Percentiles rank a stretch among this genome's conserved stretches.
These are phyloP conservation scores for Alternaria dauci DNA, from an alignment of 2,329 filamentous ascomycete species.

Conservation along the genomic window DNA sequence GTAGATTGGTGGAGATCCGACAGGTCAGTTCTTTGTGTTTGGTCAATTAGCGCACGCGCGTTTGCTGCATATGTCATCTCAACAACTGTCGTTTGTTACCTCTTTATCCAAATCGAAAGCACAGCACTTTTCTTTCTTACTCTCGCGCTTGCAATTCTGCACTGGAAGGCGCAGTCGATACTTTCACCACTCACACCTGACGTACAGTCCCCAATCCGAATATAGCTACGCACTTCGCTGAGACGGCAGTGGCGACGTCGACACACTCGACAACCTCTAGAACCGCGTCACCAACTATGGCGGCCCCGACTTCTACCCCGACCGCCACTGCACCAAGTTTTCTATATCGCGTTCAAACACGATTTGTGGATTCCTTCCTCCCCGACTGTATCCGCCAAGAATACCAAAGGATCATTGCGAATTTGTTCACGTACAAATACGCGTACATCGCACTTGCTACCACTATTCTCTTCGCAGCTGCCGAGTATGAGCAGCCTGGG, in stretches of 20 bases:
- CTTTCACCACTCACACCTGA: background rate
- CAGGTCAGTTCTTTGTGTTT: background rate
- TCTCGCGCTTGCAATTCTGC: background rate
- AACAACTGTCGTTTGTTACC: background rate
- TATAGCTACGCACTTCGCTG: background rate
- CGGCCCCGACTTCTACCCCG: background rate
- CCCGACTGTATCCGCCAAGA: constrained; percentile 7
- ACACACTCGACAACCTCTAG: background rate
- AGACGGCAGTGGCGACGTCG: background rate
- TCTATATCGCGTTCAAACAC: background rate
- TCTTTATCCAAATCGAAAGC: background rate
- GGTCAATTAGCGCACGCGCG: background rate
- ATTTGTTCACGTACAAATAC: background rate
- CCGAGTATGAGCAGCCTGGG: constrained; percentile 15
- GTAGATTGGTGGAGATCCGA: background rate
- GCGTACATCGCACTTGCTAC: background rate
- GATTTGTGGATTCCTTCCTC: background rate
- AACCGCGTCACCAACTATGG: background rate
- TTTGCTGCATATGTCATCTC: background rate
- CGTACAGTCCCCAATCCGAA: background rate
- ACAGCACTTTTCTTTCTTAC: background rate
- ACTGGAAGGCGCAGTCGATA: background rate
- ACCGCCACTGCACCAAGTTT: background rate
- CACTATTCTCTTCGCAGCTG: background rate
- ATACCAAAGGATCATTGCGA: background rate